These are phyloP conservation scores for Malbranchea zuffiana DNA, from an alignment of 2,329 filamentous ascomycete genomes.

Conservation along the genomic window DNA sequence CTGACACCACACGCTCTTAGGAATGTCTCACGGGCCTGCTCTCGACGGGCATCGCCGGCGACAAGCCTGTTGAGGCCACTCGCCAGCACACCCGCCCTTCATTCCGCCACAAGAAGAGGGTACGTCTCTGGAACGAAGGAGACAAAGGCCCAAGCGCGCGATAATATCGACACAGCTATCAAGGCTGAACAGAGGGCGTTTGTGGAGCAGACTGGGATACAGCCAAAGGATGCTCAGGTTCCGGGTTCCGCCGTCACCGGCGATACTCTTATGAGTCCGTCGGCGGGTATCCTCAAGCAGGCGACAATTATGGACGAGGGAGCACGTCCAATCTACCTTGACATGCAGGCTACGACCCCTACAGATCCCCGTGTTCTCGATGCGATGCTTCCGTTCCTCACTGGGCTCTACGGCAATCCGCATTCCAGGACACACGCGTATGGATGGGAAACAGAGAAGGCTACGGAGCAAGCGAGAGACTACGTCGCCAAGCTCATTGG, in stretches of 20 bases:
- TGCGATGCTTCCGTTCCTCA: slow-evolving; percentile 90
- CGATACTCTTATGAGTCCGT: slow-evolving; percentile 67
- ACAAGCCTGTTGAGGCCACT: slow-evolving; percentile 29
- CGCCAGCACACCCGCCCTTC: slow-evolving; percentile 16
- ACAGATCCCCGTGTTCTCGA: slow-evolving; percentile 90
- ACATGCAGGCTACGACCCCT: slow-evolving; percentile 96
- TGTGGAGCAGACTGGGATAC: slow-evolving; percentile 45
- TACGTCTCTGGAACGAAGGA: slow-evolving; percentile 80
- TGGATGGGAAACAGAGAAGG: slow-evolving; percentile 96
- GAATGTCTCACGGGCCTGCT: slow-evolving; percentile 56
- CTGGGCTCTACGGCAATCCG: slow-evolving; percentile 89
- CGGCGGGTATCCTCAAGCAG: slow-evolving; percentile 74
- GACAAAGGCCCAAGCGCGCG: slow-evolving; percentile 59
- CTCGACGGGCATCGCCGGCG: slow-evolving; percentile 39
- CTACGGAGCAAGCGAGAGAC: slow-evolving; percentile 72
- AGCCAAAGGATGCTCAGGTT: slow-evolving; percentile 48
- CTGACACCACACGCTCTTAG: slow-evolving; percentile 59
- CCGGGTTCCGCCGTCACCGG: slow-evolving; percentile 48
- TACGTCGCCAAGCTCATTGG: slow-evolving; percentile 81
- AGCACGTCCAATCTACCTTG: slow-evolving; percentile 86
- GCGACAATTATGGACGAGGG: slow-evolving; percentile 89
- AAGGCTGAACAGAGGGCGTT: slow-evolving; percentile 79
- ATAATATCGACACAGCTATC: slow-evolving; percentile 72
- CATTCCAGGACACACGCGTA: slow-evolving; percentile 97
- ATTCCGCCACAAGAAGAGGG: slow-evolving; percentile 42